A percentile compares a stretch with the other conserved stretches of the same genome.
phyloP scores from a whole-genome alignment of 805 yeast genomes.

The Barnettozyma vustinii region DNA sequence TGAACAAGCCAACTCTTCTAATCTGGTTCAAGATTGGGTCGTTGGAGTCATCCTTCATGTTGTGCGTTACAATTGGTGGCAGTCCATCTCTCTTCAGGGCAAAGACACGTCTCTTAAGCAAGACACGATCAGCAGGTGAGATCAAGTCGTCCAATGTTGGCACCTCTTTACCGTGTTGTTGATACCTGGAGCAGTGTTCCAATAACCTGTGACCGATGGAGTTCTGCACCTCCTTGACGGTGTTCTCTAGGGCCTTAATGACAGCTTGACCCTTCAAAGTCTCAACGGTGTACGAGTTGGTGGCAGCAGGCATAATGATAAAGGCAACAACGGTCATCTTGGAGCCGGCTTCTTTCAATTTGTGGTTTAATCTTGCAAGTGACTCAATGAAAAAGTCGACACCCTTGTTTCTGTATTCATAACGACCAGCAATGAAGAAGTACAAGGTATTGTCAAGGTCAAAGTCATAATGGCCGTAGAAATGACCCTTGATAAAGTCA shows the following conservation, averaged over 20 bases:
- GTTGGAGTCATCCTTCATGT: conserved; percentile 85
- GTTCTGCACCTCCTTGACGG: conserved; percentile 83
- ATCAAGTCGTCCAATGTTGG: conserved; percentile 80
- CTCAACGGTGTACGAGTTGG: conserved; percentile 91
- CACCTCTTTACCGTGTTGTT: conserved; percentile 53
- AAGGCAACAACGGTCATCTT: conserved; percentile 94
- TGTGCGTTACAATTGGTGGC: conserved; percentile 96
- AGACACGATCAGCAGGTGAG: conserved; percentile 81
- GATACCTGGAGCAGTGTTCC: conserved; percentile 80
- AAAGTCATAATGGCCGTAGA: conserved; percentile 94
- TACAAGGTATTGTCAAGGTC: conserved; percentile 90
- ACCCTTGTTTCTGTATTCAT: conserved; percentile 95
- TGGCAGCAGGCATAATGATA: conserved; percentile 95
- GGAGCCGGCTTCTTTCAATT: conserved; percentile 73
- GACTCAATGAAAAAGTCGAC: conserved; percentile 93
- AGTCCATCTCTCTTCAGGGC: conserved; percentile 84
- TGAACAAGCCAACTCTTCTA: conserved; percentile 86
- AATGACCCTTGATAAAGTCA: conserved; percentile 94
- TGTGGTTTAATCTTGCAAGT: conserved; percentile 85
- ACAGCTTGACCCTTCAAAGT: conserved; percentile 96
- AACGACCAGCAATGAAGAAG: conserved; percentile 95
- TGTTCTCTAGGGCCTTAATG: conserved; percentile 80
- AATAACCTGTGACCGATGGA: conserved; percentile 82
- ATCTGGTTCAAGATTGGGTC: conserved; percentile 92
- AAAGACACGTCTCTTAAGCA: conserved; percentile 85